Conservation (phyloP, 1,284 basidiomycete species). For the Fereydounia khargensis region DNA sequence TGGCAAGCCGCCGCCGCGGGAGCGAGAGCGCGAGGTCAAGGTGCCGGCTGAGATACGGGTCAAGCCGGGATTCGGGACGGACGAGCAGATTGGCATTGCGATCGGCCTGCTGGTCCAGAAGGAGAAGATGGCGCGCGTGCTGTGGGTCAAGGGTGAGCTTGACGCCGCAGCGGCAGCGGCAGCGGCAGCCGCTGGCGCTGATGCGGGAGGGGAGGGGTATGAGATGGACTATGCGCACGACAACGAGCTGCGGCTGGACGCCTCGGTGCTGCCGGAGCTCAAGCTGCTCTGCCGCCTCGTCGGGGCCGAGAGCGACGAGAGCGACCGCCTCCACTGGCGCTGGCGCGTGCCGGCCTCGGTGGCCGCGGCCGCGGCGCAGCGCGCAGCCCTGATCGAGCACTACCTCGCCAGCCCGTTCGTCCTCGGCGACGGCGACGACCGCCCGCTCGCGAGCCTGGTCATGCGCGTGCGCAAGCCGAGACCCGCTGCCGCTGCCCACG, state of each 20-base stretch:
- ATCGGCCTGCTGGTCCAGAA: slow-evolving; percentile 47
- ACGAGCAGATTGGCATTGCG: slow-evolving; percentile 50
- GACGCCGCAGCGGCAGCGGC: slow-evolving; percentile 36
- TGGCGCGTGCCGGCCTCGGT: slow-evolving; percentile 45
- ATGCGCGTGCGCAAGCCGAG: slow-evolving; percentile 34
- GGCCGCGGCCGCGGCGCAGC: slow-evolving; percentile 35
- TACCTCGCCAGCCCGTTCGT: slow-evolving; percentile 42
- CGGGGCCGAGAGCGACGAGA: slow-evolving; percentile 35
- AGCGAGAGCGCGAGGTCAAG: slow-evolving; percentile 23
- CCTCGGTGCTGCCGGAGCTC: slow-evolving; percentile 38
- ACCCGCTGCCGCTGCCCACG: neutral
- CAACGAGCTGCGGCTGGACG: slow-evolving; percentile 38
- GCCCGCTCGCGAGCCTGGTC: slow-evolving; percentile 28
- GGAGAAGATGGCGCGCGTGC: slow-evolving; percentile 46
- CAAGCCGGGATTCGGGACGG: slow-evolving; percentile 24
- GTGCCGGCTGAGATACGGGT: slow-evolving; percentile 46
- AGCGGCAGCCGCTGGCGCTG: neutral
- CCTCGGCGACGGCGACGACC: slow-evolving; percentile 19
- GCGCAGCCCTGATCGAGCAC: slow-evolving; percentile 46
- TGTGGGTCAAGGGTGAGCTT: slow-evolving; percentile 51
- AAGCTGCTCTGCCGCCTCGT: slow-evolving; percentile 52
- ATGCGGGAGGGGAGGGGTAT: slow-evolving; percentile 2
- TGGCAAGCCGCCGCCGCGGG: slow-evolving; percentile 34
- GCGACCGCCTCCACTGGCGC: slow-evolving; percentile 30
- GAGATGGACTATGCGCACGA: slow-evolving; percentile 23